Conservation (phyloP, 140 eudicot species). For the Erigeron philadelphicus region DNA sequence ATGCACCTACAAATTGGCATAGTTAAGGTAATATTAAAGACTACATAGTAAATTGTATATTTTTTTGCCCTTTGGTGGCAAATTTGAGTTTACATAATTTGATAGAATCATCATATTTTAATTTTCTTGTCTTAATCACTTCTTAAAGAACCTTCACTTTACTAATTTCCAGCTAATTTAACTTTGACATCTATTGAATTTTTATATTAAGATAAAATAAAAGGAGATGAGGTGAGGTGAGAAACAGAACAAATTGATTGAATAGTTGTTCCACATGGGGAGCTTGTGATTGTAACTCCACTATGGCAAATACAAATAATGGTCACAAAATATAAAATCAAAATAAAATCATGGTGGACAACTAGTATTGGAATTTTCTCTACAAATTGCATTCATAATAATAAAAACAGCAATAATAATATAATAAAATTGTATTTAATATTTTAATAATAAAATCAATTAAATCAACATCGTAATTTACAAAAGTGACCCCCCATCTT, state of each 20-base stretch:
- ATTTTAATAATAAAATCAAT: conserved; percentile 26
- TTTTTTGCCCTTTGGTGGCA: neutral
- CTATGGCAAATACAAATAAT: conserved; percentile 24
- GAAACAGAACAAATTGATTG: conserved; percentile 32
- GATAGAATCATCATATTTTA: neutral
- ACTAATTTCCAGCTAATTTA: conserved; percentile 14
- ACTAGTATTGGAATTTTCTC: conserved; percentile 27
- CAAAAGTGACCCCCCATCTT: conserved; percentile 37
- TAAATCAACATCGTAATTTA: conserved; percentile 40
- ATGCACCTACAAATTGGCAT: too few relatives aligned
- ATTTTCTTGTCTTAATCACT: neutral
- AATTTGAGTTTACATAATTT: neutral
- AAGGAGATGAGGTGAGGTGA: conserved; percentile 23
- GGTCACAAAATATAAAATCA: conserved; percentile 4
- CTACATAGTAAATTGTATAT: neutral
- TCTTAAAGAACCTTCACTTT: neutral
- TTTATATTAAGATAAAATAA: neutral
- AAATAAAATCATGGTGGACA: conserved; percentile 25
- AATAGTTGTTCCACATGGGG: conserved; percentile 33
- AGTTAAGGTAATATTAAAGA: neutral
- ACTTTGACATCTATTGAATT: neutral
- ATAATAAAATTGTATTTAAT: neutral
- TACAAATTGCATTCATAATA: conserved; percentile 31
- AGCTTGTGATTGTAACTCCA: conserved; percentile 30
- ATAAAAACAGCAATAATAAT: conserved; percentile 1